Percentiles rank a stretch among this genome's conserved stretches.
phyloP scores from a whole-genome alignment of 352 stramenopile genomes.

The Aphanomyces euteiches region DNA sequence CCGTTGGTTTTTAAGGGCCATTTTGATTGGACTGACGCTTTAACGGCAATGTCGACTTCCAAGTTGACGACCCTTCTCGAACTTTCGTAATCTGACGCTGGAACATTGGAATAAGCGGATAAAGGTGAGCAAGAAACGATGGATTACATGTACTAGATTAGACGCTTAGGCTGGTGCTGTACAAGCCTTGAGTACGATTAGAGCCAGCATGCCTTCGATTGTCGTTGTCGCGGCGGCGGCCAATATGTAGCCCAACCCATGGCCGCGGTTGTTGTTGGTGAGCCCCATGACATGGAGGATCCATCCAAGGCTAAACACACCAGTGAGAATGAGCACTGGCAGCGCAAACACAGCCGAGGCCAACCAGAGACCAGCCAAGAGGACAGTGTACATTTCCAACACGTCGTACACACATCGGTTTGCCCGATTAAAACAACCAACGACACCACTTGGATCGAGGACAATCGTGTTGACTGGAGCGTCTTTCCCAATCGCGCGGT shows the following conservation, averaged over 20 bases:
- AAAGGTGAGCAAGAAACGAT: background rate
- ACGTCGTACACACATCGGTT: conserved; percentile 2
- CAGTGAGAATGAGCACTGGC: background rate
- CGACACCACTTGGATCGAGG: conserved; percentile 1
- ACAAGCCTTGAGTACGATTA: conserved; percentile 11
- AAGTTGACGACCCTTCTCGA: background rate
- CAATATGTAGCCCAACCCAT: conserved; percentile 15
- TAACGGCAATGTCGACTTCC: no score
- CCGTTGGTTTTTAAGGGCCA: background rate
- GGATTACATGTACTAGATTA: background rate
- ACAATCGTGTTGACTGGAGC: conserved; percentile 8
- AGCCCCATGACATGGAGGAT: background rate
- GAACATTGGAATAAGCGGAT: background rate
- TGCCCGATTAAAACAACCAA: conserved; percentile 5
- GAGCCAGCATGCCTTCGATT: conserved; percentile 14
- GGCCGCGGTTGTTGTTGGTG: background rate
- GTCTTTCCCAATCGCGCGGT: background rate
- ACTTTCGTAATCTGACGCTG: background rate
- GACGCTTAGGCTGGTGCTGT: background rate
- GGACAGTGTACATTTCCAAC: background rate
- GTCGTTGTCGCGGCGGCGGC: conserved; percentile 4
- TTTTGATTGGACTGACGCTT: no score
- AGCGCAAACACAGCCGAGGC: background rate
- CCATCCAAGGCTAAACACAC: background rate
- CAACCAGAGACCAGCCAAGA: background rate